A percentile compares a stretch with the other conserved stretches of the same genome.
Conservation (phyloP, 495 filamentous ascomycete species). For the Cryomyces minteri region DNA sequence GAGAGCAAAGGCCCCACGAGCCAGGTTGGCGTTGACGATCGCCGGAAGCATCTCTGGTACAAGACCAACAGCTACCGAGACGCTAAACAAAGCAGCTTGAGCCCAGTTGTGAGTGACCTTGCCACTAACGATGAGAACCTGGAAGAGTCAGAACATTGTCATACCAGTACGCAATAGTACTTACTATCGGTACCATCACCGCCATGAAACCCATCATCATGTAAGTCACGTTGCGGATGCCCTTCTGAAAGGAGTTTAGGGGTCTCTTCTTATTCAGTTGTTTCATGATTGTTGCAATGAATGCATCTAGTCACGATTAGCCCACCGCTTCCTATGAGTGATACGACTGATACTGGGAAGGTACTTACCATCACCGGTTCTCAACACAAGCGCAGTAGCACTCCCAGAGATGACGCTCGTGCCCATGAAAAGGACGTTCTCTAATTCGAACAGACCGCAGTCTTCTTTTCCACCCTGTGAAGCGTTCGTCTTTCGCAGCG, state of each 20-base stretch:
- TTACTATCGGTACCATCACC: conserved; percentile 1
- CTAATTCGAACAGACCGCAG: background rate
- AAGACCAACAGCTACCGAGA: conserved; percentile 1
- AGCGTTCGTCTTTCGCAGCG: background rate
- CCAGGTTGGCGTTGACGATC: conserved; percentile 1
- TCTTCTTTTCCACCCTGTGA: background rate
- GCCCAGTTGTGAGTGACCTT: background rate
- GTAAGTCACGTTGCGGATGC: conserved; percentile 1
- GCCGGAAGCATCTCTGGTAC: conserved; percentile 2
- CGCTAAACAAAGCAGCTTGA: background rate
- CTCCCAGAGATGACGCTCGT: background rate
- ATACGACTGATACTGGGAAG: background rate
- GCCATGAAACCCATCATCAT: conserved; percentile 1
- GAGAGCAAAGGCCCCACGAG: background rate
- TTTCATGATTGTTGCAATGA: background rate
- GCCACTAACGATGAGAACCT: background rate
- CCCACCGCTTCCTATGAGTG: background rate
- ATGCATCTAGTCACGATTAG: background rate
- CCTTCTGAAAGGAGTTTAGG: background rate
- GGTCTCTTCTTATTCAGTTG: background rate
- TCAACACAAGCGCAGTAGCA: background rate
- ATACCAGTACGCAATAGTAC: background rate
- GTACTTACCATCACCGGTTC: background rate
- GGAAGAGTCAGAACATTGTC: background rate
- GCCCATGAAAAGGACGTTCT: conserved; percentile 1